Base-by-base conservation (phyloP, 495 filamentous ascomycete genomes). In the Lineolata rhizophorae region DNA sequence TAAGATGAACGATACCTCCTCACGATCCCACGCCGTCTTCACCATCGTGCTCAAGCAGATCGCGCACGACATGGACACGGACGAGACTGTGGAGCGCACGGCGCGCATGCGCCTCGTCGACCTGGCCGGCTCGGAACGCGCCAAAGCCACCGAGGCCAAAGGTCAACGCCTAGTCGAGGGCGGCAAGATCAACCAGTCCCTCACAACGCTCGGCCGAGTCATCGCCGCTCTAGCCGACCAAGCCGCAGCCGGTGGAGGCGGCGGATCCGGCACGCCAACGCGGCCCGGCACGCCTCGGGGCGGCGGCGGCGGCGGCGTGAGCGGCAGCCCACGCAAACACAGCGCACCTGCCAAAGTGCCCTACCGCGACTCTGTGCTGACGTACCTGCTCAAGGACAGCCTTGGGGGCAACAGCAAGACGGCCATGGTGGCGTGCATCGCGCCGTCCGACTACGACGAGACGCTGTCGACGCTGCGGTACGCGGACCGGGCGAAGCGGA, bases 1-100 rank as follows among this genome's bases (percentile, higher is more conserved):
- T 9, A 99, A 94, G 56, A 99, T 99, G 87, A 99, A 99, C 48
- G 87, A 99, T 53, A 95, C 83, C 13, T 85, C 76, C 16, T 83
- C 74, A 21, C 76, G 87, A 48, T 85, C 76, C 31, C 87, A 99
- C 46, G 82, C 90, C 2, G 87, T 99, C 22, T 99, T 99, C 48
- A 99, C 87, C 12, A 84, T 99, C 37, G 84, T 85, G 49, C 60
- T 99, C 18, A 95, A 94, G 54, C 84, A 94, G 50, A 95, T 99
- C 38, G 72, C 81, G 37, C 85, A 94, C 55, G 80, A 91, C 44
- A 70, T 92, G 51, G 75, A 80, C 13, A 85, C 80, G 1, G 90
- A 95, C 47, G 79, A 91, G 50, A 95, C 87, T 1, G 94, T 85
- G 4, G 87, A 97, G 56, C 72, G 87, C 25, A 74, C 73, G 35